phyloP scores from a whole-genome alignment of 768 basidiomycete genomes.

The Suillus variegatus region DNA sequence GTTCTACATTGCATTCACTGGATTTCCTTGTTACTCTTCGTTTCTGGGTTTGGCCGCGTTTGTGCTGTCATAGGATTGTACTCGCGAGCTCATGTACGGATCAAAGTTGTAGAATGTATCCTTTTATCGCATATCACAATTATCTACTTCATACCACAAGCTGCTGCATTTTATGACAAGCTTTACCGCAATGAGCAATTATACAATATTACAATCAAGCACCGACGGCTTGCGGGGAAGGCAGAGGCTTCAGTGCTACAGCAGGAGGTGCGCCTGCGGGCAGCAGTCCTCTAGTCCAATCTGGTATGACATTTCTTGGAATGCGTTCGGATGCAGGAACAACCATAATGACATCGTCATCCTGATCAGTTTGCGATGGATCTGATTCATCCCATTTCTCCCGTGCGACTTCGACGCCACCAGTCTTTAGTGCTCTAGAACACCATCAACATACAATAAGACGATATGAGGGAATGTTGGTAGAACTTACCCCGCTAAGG shows the following conservation, averaged over 20 bases:
- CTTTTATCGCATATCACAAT: slow-evolving; percentile 6
- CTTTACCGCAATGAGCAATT: slow-evolving; percentile 9
- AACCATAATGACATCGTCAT: slow-evolving; percentile 27
- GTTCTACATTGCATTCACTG: slow-evolving; percentile 7
- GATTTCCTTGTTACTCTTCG: background rate
- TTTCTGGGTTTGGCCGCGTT: slow-evolving; percentile 5
- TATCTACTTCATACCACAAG: background rate
- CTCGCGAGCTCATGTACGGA: slow-evolving; percentile 1
- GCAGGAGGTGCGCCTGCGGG: slow-evolving; percentile 66
- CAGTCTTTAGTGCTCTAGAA: slow-evolving; percentile 78
- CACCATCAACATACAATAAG: slow-evolving; percentile 3
- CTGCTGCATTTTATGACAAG: background rate
- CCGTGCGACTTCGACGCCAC: slow-evolving; percentile 76
- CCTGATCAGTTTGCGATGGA: slow-evolving; percentile 40
- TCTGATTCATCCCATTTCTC: slow-evolving; percentile 87
- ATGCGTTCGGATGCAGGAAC: slow-evolving; percentile 26
- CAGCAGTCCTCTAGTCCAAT: slow-evolving; percentile 76
- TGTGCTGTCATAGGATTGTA: slow-evolving; percentile 3
- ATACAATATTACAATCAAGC: slow-evolving; percentile 29
- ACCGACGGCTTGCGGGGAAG: slow-evolving; percentile 32
- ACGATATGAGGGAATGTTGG: background rate
- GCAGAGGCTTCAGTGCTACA: slow-evolving; percentile 14
- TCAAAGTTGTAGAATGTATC: slow-evolving; percentile 10
- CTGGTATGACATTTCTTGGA: slow-evolving; percentile 59
- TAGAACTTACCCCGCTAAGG: slow-evolving; percentile 77